Evolutionary conservation across 371 early-diverging fungal genomes (phyloP).

Genomic region (Mucor sp.): DNA sequence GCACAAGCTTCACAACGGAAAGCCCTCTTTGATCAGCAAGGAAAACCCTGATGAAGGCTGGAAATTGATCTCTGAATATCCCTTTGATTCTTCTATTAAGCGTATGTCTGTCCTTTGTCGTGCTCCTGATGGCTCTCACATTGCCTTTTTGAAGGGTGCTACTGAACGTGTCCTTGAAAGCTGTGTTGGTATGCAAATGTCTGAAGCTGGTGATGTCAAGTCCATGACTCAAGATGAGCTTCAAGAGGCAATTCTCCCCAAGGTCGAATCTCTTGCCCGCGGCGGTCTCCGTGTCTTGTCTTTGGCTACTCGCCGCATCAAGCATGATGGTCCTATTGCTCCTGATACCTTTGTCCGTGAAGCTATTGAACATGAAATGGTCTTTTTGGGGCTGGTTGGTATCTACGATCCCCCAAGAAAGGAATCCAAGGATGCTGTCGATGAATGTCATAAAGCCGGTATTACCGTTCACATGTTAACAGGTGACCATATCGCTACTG

Average conservation of each 20-base stretch:
- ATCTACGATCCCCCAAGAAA: constrained; percentile 92
- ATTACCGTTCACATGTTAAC: constrained; percentile 96
- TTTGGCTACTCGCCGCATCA: constrained; percentile 53
- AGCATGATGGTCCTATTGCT: constrained; percentile 38
- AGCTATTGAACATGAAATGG: constrained; percentile 71
- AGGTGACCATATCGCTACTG: constrained; percentile 93
- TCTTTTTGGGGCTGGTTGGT: constrained; percentile 89
- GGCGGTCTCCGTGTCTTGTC: constrained; percentile 74
- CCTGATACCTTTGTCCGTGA: constrained; percentile 59
- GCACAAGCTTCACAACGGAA: constrained; percentile 69
- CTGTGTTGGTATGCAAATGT: constrained; percentile 58
- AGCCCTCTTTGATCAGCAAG: constrained; percentile 51
- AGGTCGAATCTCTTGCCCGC: constrained; percentile 59
- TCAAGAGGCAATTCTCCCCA: constrained; percentile 51
- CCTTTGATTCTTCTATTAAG: constrained; percentile 86
- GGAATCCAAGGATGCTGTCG: constrained; percentile 77
- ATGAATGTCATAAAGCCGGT: constrained; percentile 87
- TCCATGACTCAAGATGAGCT: constrained; percentile 50
- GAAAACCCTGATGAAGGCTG: constrained; percentile 37
- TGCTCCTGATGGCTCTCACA: constrained; percentile 56
- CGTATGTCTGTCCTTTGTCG: constrained; percentile 88
- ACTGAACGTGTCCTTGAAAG: constrained; percentile 72
- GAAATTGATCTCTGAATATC: constrained; percentile 76
- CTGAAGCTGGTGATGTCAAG: constrained; percentile 37
- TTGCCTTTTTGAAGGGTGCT: constrained; percentile 69